Evolutionary conservation across 2,329 filamentous ascomycete species (phyloP).

Genomic region (Cytospora mali): DNA sequence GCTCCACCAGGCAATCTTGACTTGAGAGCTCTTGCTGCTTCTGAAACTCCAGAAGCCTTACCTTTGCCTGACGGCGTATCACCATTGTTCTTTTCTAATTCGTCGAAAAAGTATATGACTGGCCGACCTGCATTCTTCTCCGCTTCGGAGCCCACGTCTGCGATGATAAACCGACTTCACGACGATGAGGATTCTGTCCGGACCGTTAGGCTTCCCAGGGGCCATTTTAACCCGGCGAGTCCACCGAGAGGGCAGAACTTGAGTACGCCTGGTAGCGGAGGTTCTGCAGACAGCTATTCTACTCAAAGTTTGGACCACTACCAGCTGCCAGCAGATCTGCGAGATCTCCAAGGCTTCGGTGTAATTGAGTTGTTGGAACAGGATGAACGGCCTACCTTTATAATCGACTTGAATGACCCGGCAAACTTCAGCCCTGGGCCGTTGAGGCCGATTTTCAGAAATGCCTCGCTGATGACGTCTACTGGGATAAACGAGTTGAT

Average conservation of each 20-base stretch:
- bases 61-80: conserved; percentile 39
- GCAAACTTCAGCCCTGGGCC: conserved; percentile 56
- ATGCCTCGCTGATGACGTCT: conserved; percentile 64
- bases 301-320: conserved; percentile 55
- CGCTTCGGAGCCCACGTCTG: conserved; percentile 46
- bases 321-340: conserved; percentile 50
- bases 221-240: conserved; percentile 52
- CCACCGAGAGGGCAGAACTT: conserved; percentile 46
- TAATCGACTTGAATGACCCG: conserved; percentile 67
- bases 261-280: conserved; percentile 55
- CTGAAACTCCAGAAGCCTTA: conserved; percentile 30
- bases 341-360: conserved; percentile 65
- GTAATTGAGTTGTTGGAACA: conserved; percentile 74
- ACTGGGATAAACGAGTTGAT: conserved; percentile 60
- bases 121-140: conserved; percentile 43
- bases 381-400: conserved; percentile 75
- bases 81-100: conserved; percentile 56
- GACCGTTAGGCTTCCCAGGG: conserved; percentile 58
- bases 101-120: conserved; percentile 38
- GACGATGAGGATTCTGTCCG: conserved; percentile 53
- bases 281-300: conserved; percentile 56
- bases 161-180: conserved; percentile 50
- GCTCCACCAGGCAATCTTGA: conserved; percentile 50
- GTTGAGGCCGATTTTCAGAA: conserved; percentile 68
- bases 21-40: conserved; percentile 37